Percentiles rank a stretch among this genome's conserved stretches.
Evolutionary conservation across 2,329 filamentous ascomycete genomes (phyloP).

Genomic region (Teratosphaeria viscida): DNA sequence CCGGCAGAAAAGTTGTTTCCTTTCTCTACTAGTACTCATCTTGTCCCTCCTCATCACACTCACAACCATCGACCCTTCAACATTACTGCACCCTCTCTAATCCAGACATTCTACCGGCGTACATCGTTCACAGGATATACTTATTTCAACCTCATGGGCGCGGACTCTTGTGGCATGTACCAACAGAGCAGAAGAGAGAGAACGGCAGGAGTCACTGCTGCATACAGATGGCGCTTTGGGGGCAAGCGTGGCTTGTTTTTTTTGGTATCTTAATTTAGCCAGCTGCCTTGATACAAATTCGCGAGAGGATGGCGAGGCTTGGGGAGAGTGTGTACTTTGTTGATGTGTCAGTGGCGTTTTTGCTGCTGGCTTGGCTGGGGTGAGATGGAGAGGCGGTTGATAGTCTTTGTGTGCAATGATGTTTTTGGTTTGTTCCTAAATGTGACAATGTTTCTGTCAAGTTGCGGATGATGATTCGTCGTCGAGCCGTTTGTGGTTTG

Average conservation of each 20-base stretch:
- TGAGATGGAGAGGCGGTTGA: neutral
- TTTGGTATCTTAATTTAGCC: neutral
- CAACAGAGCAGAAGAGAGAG: neutral
- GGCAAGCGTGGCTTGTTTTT: neutral
- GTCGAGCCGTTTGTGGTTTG: no score
- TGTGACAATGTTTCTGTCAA: neutral
- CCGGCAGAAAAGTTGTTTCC: neutral
- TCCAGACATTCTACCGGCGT: neutral
- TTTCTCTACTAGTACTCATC: neutral
- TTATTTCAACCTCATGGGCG: neutral
- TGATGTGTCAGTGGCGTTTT: neutral
- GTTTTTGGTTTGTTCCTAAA: neutral
- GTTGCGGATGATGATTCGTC: no score
- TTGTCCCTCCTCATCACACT: neutral
- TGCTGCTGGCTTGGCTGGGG: neutral
- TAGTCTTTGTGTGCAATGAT: neutral
- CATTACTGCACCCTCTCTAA: neutral
- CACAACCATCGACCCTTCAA: neutral
- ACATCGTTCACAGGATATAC: neutral
- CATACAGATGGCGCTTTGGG: neutral
- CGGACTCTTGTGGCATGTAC: neutral
- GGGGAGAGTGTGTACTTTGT: neutral
- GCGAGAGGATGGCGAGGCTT: neutral
- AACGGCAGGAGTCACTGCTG: neutral
- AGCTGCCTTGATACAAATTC: neutral